Conservation (phyloP, 352 stramenopile genomes). For the Phytophthora idaei region DNA sequence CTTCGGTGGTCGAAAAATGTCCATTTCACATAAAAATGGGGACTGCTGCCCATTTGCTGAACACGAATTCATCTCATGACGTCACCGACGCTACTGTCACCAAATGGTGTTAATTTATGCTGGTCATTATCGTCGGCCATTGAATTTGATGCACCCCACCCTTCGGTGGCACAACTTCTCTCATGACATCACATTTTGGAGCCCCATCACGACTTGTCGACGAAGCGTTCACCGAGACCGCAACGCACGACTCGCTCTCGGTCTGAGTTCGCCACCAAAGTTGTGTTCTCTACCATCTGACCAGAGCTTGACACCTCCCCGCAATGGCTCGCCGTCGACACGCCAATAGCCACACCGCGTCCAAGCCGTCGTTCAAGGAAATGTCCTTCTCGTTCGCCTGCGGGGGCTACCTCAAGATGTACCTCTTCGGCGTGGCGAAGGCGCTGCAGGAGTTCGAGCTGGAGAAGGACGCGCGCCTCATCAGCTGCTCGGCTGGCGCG, state of each 20-base stretch:
- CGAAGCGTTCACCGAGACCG: neutral
- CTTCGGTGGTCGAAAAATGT: too few species aligned
- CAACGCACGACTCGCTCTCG: too few species aligned
- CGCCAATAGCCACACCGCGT: neutral
- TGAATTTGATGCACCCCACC: neutral
- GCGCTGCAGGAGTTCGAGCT: slow-evolving; percentile 82
- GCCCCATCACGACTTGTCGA: neutral
- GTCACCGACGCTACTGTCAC: neutral
- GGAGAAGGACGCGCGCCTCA: slow-evolving; percentile 60
- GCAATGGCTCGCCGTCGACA: neutral
- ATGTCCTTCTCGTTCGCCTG: neutral
- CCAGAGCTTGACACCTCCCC: neutral
- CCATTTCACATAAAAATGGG: too few species aligned
- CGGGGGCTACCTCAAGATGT: slow-evolving; percentile 70
- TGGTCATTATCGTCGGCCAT: neutral
- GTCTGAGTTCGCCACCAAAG: too few species aligned
- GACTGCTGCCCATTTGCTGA: too few species aligned
- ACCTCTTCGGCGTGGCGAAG: slow-evolving; percentile 88
- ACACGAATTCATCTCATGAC: neutral
- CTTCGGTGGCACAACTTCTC: neutral
- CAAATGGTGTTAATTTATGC: neutral
- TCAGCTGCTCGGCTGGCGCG: slow-evolving; percentile 81
- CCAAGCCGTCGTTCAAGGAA: neutral
- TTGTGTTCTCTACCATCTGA: neutral
- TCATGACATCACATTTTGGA: neutral